A percentile compares a stretch with the other conserved stretches of the same genome.
Conservation (phyloP, 208 protist species). For the Vickermania ingenoplastis region DNA sequence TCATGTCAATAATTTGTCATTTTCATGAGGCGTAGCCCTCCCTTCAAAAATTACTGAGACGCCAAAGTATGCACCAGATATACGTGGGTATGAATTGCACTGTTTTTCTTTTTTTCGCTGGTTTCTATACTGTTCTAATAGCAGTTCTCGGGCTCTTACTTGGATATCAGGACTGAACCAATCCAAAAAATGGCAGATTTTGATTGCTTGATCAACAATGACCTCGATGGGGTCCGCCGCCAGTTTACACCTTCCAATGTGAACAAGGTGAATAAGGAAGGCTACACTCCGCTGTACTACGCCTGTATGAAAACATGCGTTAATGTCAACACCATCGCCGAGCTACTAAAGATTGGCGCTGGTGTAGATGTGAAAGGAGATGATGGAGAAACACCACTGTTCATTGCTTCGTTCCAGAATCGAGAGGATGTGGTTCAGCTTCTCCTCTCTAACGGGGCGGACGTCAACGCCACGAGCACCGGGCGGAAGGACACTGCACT, state of each 20-base stretch:
- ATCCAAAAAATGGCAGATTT: too few relatives aligned
- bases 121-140: too few relatives aligned
- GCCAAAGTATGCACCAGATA: too few relatives aligned
- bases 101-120: too few relatives aligned
- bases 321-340: conserved; percentile 21
- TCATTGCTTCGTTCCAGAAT: conserved; percentile 73
- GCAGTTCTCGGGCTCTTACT: too few relatives aligned
- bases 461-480: conserved; percentile 52
- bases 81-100: too few relatives aligned
- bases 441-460: conserved; percentile 47
- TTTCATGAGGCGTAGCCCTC: too few relatives aligned
- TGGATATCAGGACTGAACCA: too few relatives aligned
- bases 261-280: conserved; percentile 25
- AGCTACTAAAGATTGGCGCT: conserved; percentile 48
- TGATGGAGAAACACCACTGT: conserved; percentile 70
- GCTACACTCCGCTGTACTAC: conserved; percentile 75
- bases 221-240: conserved; percentile 5
- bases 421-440: conserved; percentile 46
- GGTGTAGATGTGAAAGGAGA: conserved; percentile 40
- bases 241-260: conserved; percentile 5
- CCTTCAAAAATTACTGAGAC: too few relatives aligned
- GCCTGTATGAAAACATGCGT: conserved; percentile 75
- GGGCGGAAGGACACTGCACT: conserved; percentile 51
- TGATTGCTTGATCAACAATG: conserved; percentile 5
- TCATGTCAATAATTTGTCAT: too few relatives aligned